These are phyloP conservation scores for Sequoia sempervirens DNA, from an alignment of 75 land plant species.

Conservation along the genomic window DNA sequence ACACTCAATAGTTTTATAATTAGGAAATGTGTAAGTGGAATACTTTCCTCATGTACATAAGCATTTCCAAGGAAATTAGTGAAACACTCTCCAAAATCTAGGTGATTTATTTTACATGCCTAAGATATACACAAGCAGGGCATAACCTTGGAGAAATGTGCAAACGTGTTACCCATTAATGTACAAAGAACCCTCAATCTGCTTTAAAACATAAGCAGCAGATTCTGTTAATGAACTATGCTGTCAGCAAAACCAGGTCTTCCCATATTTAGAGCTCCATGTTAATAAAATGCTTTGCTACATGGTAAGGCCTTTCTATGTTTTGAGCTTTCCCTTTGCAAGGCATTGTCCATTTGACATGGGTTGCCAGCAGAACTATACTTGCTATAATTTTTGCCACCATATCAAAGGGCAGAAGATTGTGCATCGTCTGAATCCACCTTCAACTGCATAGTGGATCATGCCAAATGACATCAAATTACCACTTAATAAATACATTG, in stretches of 20 bases:
- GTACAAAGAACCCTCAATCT: neutral
- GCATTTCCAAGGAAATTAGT: neutral
- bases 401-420: slow-evolving; percentile 7
- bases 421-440: slow-evolving; percentile 71
- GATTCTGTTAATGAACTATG: neutral
- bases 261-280: neutral
- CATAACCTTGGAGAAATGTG: neutral
- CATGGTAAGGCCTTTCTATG: neutral
- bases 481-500: neutral
- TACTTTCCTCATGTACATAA: neutral
- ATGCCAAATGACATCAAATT: neutral
- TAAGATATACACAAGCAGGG: neutral
- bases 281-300: neutral
- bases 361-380: neutral
- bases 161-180: neutral
- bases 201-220: neutral
- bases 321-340: neutral
- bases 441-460: slow-evolving; percentile 42
- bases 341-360: neutral
- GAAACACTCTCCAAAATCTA: neutral
- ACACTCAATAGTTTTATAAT: too few relatives aligned
- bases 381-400: neutral
- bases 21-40: neutral
- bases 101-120: neutral
- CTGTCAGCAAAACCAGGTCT: neutral